Conservation (phyloP, 2,329 filamentous ascomycete genomes). For the Fusarium duplospermum region DNA sequence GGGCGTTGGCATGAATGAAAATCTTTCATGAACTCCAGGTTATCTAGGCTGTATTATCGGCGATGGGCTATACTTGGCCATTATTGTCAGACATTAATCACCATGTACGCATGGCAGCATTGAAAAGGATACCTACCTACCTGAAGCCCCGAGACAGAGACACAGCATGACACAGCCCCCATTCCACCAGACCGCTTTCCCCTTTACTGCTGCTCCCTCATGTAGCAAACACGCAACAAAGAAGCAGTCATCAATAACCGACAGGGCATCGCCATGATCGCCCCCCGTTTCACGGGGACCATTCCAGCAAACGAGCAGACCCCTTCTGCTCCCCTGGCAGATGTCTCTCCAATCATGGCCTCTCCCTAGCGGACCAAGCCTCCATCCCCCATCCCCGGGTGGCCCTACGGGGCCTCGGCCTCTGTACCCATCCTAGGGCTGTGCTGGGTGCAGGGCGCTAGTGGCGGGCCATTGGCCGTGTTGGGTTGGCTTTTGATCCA, state of each 20-base stretch:
- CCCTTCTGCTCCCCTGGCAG: neutral
- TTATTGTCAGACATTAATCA: neutral
- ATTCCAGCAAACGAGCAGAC: neutral
- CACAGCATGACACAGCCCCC: constrained; percentile 23
- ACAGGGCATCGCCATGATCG: constrained; percentile 8
- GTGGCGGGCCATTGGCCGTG: neutral
- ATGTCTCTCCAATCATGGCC: constrained; percentile 26
- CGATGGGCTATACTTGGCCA: neutral
- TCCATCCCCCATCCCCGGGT: constrained; percentile 22
- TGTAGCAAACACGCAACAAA: constrained; percentile 7
- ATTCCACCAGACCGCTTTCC: neutral
- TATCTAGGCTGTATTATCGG: neutral
- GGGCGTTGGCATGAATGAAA: constrained; percentile 2
- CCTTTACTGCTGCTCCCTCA: neutral
- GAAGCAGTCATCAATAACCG: constrained; percentile 22
- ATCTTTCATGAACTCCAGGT: neutral
- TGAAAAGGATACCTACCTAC: neutral
- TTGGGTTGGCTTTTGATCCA: constrained; percentile 12
- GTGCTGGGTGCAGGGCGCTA: constrained; percentile 32
- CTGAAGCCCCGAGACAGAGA: neutral
- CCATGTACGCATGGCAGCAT: neutral
- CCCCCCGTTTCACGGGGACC: neutral
- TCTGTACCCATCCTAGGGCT: constrained; percentile 36
- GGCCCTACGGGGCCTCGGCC: constrained; percentile 10
- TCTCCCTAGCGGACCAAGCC: constrained; percentile 12